Percentiles rank a stretch among this genome's conserved stretches.
Evolutionary conservation across 805 yeast genomes (phyloP).

Genomic region (Wickerhamomyces rabaulensis): DNA sequence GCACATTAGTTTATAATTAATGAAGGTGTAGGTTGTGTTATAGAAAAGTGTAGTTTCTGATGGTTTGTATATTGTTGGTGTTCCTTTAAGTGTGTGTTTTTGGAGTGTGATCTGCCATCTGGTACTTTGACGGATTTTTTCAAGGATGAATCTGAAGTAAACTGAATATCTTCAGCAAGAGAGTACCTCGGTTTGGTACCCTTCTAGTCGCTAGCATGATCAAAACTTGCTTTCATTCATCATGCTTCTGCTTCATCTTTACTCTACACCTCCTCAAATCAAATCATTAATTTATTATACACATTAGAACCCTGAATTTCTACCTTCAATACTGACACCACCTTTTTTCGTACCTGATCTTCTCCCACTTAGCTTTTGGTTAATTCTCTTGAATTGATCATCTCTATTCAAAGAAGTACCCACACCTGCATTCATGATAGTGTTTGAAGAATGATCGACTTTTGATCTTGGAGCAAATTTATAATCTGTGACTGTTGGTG

Average conservation of each 20-base stretch:
- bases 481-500: constrained; percentile 81
- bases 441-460: constrained; percentile 35
- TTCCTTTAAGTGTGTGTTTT: no score
- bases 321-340: constrained; percentile 68
- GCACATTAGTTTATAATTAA: constrained; percentile 19
- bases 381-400: constrained; percentile 78
- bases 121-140: no score
- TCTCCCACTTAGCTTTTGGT: constrained; percentile 32
- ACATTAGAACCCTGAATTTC: constrained; percentile 12
- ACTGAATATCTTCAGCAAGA: no score
- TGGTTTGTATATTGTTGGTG: no score
- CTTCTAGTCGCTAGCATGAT: no score
- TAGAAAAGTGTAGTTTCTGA: background rate
- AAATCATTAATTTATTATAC: background rate
- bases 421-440: constrained; percentile 37
- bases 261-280: no score
- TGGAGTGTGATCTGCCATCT: no score
- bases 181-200: no score
- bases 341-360: constrained; percentile 41
- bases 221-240: no score
- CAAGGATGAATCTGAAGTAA: no score
- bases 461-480: constrained; percentile 84
- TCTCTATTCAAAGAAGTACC: constrained; percentile 53
- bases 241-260: no score
- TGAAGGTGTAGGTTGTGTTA: background rate